Conservation (phyloP, 2,329 filamentous ascomycete genomes). For the Aspergillus unguis region DNA sequence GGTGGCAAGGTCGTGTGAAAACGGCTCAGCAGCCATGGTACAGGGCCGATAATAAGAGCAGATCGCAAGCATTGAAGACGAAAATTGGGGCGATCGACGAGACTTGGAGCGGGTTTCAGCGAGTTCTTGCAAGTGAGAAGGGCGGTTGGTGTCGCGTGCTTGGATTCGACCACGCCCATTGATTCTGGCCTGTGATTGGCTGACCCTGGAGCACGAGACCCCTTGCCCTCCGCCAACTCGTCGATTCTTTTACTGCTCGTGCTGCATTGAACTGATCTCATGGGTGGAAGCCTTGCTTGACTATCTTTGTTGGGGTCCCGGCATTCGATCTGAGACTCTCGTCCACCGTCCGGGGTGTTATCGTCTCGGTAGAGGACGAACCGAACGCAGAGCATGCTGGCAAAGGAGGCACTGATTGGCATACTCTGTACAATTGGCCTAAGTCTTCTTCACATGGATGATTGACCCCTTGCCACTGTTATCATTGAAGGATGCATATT, state of each 20-base stretch:
- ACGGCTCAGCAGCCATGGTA: conserved; percentile 12
- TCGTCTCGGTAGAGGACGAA: conserved; percentile 8
- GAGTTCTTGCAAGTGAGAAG: conserved; percentile 5
- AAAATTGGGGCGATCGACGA: conserved; percentile 14
- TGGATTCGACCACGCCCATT: conserved; percentile 30
- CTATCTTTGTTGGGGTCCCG: too few species aligned
- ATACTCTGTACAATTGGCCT: background rate
- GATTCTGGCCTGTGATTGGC: conserved; percentile 26
- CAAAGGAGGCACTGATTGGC: conserved; percentile 11
- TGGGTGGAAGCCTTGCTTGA: conserved; percentile 15
- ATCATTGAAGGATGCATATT: too few species aligned
- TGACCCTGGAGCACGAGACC: conserved; percentile 24
- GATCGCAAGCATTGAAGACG: background rate
- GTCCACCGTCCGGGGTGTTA: conserved; percentile 3
- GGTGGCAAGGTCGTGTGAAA: conserved; percentile 12
- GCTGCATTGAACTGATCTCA: conserved; percentile 17
- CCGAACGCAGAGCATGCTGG: conserved; percentile 7
- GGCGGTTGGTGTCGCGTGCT: conserved; percentile 36
- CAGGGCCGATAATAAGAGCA: conserved; percentile 6
- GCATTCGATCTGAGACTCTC: background rate
- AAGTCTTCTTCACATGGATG: background rate
- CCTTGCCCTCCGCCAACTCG: conserved; percentile 19
- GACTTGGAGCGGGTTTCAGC: conserved; percentile 12
- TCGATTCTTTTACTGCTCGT: conserved; percentile 23
- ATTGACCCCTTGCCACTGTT: too few species aligned